Conservation (phyloP, 2,329 filamentous ascomycete genomes). For the Alternaria brassicae region DNA sequence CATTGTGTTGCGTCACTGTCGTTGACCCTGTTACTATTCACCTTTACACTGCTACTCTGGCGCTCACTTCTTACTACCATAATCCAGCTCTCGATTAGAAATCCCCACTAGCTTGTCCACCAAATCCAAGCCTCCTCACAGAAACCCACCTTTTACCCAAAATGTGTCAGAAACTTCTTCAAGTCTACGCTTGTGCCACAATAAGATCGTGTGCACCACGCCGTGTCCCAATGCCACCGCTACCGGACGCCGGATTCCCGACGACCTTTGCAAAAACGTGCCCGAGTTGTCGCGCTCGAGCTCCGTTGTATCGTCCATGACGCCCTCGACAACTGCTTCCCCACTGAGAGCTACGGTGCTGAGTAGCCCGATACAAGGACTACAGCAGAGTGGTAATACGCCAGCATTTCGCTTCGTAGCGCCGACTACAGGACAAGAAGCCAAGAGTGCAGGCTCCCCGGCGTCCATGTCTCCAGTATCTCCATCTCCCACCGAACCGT, state of each 20-base stretch:
- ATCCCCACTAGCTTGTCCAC: background rate
- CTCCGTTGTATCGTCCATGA: constrained; percentile 14
- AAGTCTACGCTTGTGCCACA: constrained; percentile 38
- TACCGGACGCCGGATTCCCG: background rate
- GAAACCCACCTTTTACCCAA: no score
- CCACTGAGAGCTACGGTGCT: background rate
- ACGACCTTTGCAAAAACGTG: background rate
- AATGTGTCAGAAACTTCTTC: constrained; percentile 40
- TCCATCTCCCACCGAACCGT: background rate
- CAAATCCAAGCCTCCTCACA: background rate
- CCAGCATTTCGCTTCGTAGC: constrained; percentile 16
- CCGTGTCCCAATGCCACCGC: constrained; percentile 30
- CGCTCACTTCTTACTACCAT: background rate
- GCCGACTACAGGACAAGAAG: background rate
- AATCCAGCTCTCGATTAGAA: background rate
- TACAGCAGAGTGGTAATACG: background rate
- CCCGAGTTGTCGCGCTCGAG: constrained; percentile 12
- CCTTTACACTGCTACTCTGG: background rate
- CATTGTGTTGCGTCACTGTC: background rate
- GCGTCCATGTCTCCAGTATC: background rate
- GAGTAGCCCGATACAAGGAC: background rate
- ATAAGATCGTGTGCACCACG: constrained; percentile 36
- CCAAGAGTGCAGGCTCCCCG: background rate
- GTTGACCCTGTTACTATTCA: background rate
- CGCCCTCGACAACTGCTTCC: background rate